Evolutionary conservation across 345 rosid species (phyloP).

Genomic region (Fremontodendron californicum): DNA sequence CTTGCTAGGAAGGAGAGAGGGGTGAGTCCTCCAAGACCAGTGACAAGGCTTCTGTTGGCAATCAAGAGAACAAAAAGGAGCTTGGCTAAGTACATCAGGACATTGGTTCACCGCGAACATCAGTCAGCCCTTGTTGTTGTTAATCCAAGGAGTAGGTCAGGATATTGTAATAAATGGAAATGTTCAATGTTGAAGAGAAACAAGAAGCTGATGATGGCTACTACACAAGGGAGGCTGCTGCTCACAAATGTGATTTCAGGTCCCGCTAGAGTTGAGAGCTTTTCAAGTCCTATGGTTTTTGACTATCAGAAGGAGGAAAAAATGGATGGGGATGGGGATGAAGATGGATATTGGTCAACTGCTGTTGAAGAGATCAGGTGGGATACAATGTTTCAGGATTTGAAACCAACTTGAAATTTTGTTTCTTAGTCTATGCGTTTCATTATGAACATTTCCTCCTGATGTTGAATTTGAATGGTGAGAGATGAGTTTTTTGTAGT

Average conservation of each 20-base stretch:
- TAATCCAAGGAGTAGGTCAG: constrained; percentile 32
- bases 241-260: constrained; percentile 53
- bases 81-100: constrained; percentile 44
- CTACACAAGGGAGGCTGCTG: constrained; percentile 47
- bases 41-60: constrained; percentile 51
- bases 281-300: constrained; percentile 48
- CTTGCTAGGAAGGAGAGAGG: constrained; percentile 54
- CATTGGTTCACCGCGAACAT: constrained; percentile 44
- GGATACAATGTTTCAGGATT: constrained; percentile 90
- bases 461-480: constrained; percentile 34
- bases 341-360: constrained; percentile 46
- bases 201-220: constrained; percentile 38
- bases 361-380: constrained; percentile 69
- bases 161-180: constrained; percentile 48
- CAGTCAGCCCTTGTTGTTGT: constrained; percentile 51
- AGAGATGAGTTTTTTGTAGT: constrained; percentile 56
- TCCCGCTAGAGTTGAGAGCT: constrained; percentile 25
- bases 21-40: constrained; percentile 25
- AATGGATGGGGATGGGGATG: constrained; percentile 16
- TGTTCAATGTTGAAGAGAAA: constrained; percentile 67
- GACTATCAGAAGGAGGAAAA: constrained; percentile 41
- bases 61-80: constrained; percentile 57
- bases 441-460: neutral
- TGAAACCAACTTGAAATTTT: constrained; percentile 73
- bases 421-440: neutral